phyloP scores from a whole-genome alignment of 768 basidiomycete genomes.

The Neoboletus subvelutipes region DNA sequence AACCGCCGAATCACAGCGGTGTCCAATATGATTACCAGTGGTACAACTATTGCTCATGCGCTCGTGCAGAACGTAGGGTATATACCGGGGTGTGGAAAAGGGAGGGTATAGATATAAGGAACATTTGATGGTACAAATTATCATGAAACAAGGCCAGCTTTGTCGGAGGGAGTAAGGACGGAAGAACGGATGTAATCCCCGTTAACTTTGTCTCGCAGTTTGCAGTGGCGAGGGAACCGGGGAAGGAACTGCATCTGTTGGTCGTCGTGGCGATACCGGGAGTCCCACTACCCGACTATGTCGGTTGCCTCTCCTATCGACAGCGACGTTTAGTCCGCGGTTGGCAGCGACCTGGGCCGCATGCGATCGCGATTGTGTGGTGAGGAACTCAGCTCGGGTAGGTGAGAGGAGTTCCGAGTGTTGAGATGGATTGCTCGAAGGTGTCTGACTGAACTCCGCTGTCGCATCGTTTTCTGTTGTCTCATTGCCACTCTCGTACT shows the following conservation, averaged over 20 bases:
- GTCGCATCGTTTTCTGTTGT: slow-evolving; percentile 59
- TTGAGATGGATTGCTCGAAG: slow-evolving; percentile 39
- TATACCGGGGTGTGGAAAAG: slow-evolving; percentile 17
- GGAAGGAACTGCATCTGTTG: slow-evolving; percentile 12
- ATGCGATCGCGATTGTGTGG: slow-evolving; percentile 40
- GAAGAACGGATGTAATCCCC: not conserved
- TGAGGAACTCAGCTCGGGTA: slow-evolving; percentile 27
- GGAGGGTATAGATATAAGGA: slow-evolving; percentile 30
- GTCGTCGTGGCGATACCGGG: slow-evolving; percentile 44
- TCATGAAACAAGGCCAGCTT: slow-evolving; percentile 3
- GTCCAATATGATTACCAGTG: not conserved
- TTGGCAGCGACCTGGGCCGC: slow-evolving; percentile 64
- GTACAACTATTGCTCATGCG: not conserved
- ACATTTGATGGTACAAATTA: slow-evolving; percentile 17
- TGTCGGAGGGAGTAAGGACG: not conserved
- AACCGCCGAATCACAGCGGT: not conserved
- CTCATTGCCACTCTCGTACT: slow-evolving; percentile 77
- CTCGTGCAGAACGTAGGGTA: slow-evolving; percentile 1
- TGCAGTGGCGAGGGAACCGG: slow-evolving; percentile 19
- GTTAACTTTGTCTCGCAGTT: slow-evolving; percentile 28
- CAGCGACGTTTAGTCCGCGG: slow-evolving; percentile 67
- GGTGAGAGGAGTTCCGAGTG: slow-evolving; percentile 19
- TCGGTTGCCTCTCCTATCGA: slow-evolving; percentile 57
- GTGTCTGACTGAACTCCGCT: slow-evolving; percentile 42
- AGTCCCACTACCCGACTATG: slow-evolving; percentile 65